Evolutionary conservation across 2,329 filamentous ascomycete species (phyloP), one percentile per base, ranked within the genome.

Genomic region (Alternaria sp.): DNA sequence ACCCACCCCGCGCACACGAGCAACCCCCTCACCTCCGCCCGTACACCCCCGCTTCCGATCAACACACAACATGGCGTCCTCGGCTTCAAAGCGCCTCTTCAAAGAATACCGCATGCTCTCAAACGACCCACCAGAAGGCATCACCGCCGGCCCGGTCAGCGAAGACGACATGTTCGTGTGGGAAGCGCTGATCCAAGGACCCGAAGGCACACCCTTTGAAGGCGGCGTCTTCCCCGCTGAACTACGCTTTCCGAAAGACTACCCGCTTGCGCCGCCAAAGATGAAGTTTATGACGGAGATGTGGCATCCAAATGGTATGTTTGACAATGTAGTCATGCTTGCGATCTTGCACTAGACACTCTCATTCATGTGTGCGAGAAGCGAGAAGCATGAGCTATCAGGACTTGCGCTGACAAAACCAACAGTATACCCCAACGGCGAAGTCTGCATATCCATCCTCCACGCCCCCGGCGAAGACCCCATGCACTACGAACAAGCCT

Each of bases 151-250:
- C 20, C 96, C 96, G 33, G 86, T 97, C 65, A 92, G 88, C 69
- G 96, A 99, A 84, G 96, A 98, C 80, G 94, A 99, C 83, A 90
- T 98, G 78, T 92, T 97, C 74, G 85, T 93, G 76, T 99, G 96
- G 96, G 96, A 99, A 83, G 96, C 94, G 9, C 84, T 98, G 66
- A 98, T 99, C 75, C 91, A 97, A 81, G 96, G 96, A 0, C 96
- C 96, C 12, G 94, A 97, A 77, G 96, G 92, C 66, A 99, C 96
- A 2, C 96, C 96, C 1, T 99, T 97, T 74, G 95, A 80, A 96
- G 95, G 95, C 78, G 96, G 93, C 72, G 94, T 96, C 83, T 99
- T 98, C 84, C 91, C 92, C 70, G 94, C 95, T 30, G 86, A 89
- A 66, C 87, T 99, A 67, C 87, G 86, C 59, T 99, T 99, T 78